Base-by-base conservation (phyloP, 306 rosid species). In the Citrullus amarus region DNA sequence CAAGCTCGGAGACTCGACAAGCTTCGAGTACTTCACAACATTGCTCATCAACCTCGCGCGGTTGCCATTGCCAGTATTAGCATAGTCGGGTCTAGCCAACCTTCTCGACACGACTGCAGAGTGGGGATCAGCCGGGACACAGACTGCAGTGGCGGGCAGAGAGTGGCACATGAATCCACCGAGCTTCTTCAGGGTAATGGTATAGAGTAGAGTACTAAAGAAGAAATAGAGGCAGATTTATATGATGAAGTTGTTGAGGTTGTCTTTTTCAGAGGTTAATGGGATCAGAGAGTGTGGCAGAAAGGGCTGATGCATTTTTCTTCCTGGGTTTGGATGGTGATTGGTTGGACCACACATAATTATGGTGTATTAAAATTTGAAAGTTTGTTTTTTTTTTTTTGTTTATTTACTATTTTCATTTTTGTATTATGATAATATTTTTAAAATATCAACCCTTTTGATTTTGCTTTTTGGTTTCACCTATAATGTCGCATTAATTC, bases 111-210 rank as follows among this genome's bases (percentile, higher is more conserved):
- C 82, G 6, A 93, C 76, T 56, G 78, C 86, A 11, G 95, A 84
- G 53, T 87, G 83, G 30, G 86, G 82, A 70, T 91, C 89, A 0
- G 86, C 65, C 1, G 86, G 79, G 88, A 90, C 82, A 85, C 98
- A 93, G 43, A 90, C 92, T 4, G 96, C 91, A 6, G 97, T 90
- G 79, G 98, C 84, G 4, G 90, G 89, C 30, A 78, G 81, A 57
- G 92, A 88, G 16, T 84, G 96, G 82, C 98, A 93, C 97, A 85
- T 91, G 84, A 93, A 91, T 1, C 92, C 96, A 75, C 82, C 81
- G 82, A 86, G 84, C 60, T 61, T 88, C 82, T 51, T 61, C 80
- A 44, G 60, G 71, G 53, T 60, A 25, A 25, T 25, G 28, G 28
- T 25, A 57, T 48, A 51, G 18, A 32, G 30, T 67, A 30, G 9